Base-by-base conservation (phyloP, 2,329 filamentous ascomycete species). In the Chaetomium olivaceum region DNA sequence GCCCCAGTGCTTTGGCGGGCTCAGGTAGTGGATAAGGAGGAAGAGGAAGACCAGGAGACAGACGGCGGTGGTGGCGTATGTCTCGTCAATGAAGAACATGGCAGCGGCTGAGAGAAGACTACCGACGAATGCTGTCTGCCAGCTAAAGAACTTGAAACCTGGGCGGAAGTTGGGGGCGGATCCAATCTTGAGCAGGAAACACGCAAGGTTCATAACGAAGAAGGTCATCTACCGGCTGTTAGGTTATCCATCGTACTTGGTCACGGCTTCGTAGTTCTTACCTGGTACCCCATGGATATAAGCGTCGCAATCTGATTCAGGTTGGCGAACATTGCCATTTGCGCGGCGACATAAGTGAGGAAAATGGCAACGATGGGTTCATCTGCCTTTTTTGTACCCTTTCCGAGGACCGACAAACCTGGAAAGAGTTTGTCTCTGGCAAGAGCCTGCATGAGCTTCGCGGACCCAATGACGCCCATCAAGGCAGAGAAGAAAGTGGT, bases 21-120 rank as follows among this genome's bases (percentile, higher is more conserved):
- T 90, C 0, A 90, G 88, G 71, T 94, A 96, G 73, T 96, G 92
- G 31, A 96, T 95, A 39, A 96, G 78, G 19, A 93, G 77, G 75
- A 96, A 96, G 1, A 96, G 81, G n/a, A 91, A 77, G 8, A 94
- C 81, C 8, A 96, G 80, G 21, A 93, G 80, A 14, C 85, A 88
- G 21, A 95, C 88, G 58, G 91, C 93, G 1, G 86, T 87, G 1
- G 89, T 86, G 0, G 92, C 92, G 71, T 93, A 94, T 0, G 92
- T 83, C 31, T 89, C 90, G 74, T 96, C 91, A 27, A 96, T 92
- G 74, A 96, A 95, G 76, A 96, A 93, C 92, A 96, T 96, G 69
- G 90, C 91, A 1, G 84, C 84, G 0, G 89, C 91, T 27, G 91
- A 94, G 19, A 90, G 81, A n/a, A 95, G 71, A 8, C 91, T 88